phyloP scores from a whole-genome alignment of 202 grass and related monocot species.

The Panicum virgatum region DNA sequence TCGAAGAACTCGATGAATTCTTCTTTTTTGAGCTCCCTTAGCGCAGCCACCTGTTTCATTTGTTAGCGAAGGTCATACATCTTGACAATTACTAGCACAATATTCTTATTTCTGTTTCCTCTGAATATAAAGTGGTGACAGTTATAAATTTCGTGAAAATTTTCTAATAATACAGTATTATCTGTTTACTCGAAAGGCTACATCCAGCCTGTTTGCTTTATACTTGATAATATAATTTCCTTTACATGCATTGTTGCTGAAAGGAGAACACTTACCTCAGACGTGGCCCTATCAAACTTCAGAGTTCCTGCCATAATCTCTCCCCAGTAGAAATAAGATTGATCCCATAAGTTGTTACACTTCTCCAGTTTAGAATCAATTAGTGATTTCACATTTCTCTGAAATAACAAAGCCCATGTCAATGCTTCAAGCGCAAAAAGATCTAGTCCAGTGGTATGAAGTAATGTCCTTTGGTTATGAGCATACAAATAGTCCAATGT shows the following conservation, averaged over 20 bases:
- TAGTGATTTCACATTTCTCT: constrained; percentile 81
- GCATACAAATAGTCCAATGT: not conserved
- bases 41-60: constrained; percentile 62
- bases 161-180: not conserved
- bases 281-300: constrained; percentile 73
- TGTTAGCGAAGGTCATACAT: constrained; percentile 14
- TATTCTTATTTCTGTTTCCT: not conserved
- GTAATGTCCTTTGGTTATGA: not conserved
- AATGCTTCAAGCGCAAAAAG: no score
- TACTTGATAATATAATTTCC: not conserved
- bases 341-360: constrained; percentile 91
- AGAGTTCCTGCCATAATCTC: constrained; percentile 76
- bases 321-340: constrained; percentile 70
- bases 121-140: not conserved
- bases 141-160: not conserved
- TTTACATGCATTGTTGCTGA: constrained; percentile 12
- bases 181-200: not conserved
- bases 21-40: constrained; percentile 78
- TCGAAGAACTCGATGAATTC: constrained; percentile 78
- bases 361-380: constrained; percentile 91
- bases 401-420: constrained; percentile 24
- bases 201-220: not conserved
- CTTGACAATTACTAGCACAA: not conserved
- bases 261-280: constrained; percentile 65
- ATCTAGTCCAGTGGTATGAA: no score